Evolutionary conservation across 1,284 basidiomycete species (phyloP).

Genomic region (Naganishia sp.): DNA sequence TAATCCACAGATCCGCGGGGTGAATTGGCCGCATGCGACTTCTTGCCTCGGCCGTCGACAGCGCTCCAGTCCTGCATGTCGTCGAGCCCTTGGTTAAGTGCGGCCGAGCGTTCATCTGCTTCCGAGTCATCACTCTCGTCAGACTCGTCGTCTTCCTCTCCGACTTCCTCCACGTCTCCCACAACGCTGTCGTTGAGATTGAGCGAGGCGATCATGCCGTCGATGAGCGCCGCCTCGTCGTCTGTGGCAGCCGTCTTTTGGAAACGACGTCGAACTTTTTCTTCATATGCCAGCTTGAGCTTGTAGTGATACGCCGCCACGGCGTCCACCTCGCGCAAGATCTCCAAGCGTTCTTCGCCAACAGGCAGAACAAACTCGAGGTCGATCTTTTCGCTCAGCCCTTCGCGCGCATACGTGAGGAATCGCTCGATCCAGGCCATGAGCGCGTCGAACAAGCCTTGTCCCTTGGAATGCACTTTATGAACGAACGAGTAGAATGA

Average conservation of each 20-base stretch:
- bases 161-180: constrained; percentile 69
- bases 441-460: constrained; percentile 86
- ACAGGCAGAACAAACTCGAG: constrained; percentile 83
- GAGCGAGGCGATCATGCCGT: constrained; percentile 74
- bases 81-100: constrained; percentile 21
- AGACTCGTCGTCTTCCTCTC: constrained; percentile 62
- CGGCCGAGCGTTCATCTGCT: constrained; percentile 17
- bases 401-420: constrained; percentile 87
- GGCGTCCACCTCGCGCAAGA: constrained; percentile 80
- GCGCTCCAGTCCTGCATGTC: constrained; percentile 23
- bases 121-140: constrained; percentile 40
- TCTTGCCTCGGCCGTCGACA: constrained; percentile 2
- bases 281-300: constrained; percentile 85
- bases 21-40: not conserved
- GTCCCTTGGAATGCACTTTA: constrained; percentile 97
- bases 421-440: constrained; percentile 98
- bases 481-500: constrained; percentile 96
- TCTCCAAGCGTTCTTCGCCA: constrained; percentile 69
- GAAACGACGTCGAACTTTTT: constrained; percentile 79
- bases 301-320: constrained; percentile 88
- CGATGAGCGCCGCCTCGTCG: constrained; percentile 73
- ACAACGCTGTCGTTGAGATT: constrained; percentile 74
- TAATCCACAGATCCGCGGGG: constrained; percentile 8
- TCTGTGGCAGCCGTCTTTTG: constrained; percentile 62
- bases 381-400: constrained; percentile 66